These are phyloP conservation scores for Petunia hybrid DNA, from an alignment of 305 asterid genomes.

Conservation along the genomic window DNA sequence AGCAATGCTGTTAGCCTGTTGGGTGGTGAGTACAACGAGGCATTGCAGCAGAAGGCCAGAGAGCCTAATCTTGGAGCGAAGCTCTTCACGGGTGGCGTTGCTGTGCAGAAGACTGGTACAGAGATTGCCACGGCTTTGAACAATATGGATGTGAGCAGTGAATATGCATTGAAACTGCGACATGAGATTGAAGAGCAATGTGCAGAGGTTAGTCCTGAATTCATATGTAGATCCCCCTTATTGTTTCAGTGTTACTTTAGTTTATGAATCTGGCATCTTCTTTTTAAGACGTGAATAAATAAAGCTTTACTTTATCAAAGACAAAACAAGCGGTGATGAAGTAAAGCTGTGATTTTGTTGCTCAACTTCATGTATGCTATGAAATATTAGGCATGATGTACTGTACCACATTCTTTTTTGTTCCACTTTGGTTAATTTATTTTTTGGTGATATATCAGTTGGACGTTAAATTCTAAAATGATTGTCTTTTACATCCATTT, in stretches of 20 bases:
- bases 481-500: not conserved
- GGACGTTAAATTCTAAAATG: constrained; percentile 12
- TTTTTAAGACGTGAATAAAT: constrained; percentile 7
- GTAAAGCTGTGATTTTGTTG: constrained; percentile 6
- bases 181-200: constrained; percentile 97
- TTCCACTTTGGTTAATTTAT: not conserved
- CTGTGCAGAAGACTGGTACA: constrained; percentile 83
- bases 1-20: constrained; percentile 84
- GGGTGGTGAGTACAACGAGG: constrained; percentile 86
- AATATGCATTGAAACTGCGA: constrained; percentile 79
- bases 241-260: constrained; percentile 9
- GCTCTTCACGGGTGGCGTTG: constrained; percentile 87
- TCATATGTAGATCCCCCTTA: not conserved
- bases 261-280: constrained; percentile 16
- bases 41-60: constrained; percentile 86
- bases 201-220: constrained; percentile 63
- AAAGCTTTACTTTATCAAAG: too few species aligned
- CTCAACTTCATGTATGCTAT: not conserved
- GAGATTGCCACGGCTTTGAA: constrained; percentile 90
- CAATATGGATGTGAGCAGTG: constrained; percentile 93
- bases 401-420: not conserved
- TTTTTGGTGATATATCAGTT: not conserved
- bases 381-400: not conserved
- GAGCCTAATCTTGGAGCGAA: constrained; percentile 90
- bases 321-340: too few species aligned